Base-by-base conservation (phyloP, 768 basidiomycete genomes). In the Chalciporus chontae region DNA sequence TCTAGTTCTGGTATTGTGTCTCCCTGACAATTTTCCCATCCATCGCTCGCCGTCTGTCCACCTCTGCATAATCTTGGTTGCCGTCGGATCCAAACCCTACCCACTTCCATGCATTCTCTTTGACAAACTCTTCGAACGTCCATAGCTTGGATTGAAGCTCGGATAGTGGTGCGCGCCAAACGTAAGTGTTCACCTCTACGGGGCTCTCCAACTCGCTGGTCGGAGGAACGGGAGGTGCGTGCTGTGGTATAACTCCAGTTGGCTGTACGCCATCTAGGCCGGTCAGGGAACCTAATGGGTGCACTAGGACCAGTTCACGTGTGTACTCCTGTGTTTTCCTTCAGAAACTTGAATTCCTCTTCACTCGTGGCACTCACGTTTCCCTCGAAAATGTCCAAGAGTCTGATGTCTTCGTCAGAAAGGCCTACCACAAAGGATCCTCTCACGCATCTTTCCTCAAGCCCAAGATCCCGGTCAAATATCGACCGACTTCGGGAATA, bases 381-480 rank as follows among this genome's bases (percentile, higher is more conserved):
- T 27, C 90, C 91, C 68, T 97, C 94, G 51, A 95, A 97, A 8
- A 72, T 47, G 67, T 97, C 93, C 19, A 98, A 69, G 3, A 77
- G 64, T n/a, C 55, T 54, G 1, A 96, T 71, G 54, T 97, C 94
- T 15, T 57, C 36, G 9, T 66, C 66, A 0, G 79, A 82, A 40
- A 96, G 72, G 1, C 94, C 94, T 1, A 66, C 68, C 3, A 96
- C 90, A 32, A 94, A 61, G 3, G 85, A 85, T 9, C 94, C 94
- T 40, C 85, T 77, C 0, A 95, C 91, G 17, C 73, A 80, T 40
- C 73, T 74, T 43, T 93, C 87, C 43, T 88, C 84, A 1, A 56
- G 64, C 2, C 63, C 61, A n/a, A 90, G 70, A 7, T 80, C 75
- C 10, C 69, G 68, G 4, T 72, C 62, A 32, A 85, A 75, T 10